Evolutionary conservation across 129 eudicot species (phyloP).

Genomic region (Calendula officinalis): DNA sequence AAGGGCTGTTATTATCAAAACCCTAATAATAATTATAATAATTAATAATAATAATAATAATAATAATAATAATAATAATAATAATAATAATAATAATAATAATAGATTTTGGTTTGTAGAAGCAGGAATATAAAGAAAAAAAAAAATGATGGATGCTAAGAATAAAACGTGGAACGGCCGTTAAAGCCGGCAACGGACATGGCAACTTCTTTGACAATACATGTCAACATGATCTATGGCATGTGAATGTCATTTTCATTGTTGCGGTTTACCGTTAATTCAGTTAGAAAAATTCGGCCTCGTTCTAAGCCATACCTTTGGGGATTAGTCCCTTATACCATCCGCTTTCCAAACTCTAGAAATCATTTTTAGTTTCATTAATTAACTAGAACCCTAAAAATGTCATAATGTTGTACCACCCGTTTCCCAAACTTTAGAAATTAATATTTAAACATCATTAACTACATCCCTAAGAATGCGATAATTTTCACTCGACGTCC

Average conservation of each 20-base stretch:
- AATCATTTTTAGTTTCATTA: too few species aligned
- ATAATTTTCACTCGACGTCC: too few species aligned
- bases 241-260: constrained; percentile 41
- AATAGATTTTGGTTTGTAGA: not conserved
- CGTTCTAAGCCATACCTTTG: constrained; percentile 33
- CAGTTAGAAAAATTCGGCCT: constrained; percentile 31
- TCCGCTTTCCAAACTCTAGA: not conserved
- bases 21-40: too few species aligned
- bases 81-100: too few species aligned
- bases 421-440: too few species aligned
- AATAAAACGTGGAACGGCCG: constrained; percentile 30
- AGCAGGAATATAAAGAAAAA: not conserved
- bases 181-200: constrained; percentile 42
- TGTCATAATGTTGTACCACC: too few species aligned
- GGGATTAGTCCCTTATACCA: constrained; percentile 25
- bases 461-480: too few species aligned
- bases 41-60: too few species aligned
- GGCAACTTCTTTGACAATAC: constrained; percentile 31
- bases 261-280: constrained; percentile 38
- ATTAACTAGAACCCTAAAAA: too few species aligned
- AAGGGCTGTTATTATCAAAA: too few species aligned
- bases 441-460: too few species aligned
- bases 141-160: not conserved
- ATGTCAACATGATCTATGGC: not conserved
- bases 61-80: too few species aligned